Conservation (phyloP, 352 stramenopile genomes). For the Phytophthora cryptogea region DNA sequence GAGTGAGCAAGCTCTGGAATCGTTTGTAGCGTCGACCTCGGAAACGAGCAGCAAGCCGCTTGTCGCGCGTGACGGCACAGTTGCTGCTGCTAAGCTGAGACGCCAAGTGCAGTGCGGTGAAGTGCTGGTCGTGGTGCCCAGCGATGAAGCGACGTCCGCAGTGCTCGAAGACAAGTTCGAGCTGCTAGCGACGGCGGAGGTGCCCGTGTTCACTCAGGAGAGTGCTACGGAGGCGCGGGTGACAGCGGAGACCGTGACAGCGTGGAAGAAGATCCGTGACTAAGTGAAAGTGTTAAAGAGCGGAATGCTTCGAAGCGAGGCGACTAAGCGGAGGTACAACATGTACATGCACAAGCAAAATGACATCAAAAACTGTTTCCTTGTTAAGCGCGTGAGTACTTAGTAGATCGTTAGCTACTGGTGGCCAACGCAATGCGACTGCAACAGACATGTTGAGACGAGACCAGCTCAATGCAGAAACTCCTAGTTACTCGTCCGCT, state of each 20-base stretch:
- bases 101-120: slow-evolving; percentile 57
- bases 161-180: slow-evolving; percentile 47
- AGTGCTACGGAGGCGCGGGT: slow-evolving; percentile 60
- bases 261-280: slow-evolving; percentile 48
- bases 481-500: slow-evolving; percentile 4
- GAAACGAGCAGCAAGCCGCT: slow-evolving; percentile 23
- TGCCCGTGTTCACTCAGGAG: slow-evolving; percentile 58
- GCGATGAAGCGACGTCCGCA: slow-evolving; percentile 34
- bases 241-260: slow-evolving; percentile 44
- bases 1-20: slow-evolving; percentile 61
- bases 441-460: background rate
- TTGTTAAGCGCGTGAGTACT: background rate
- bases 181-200: slow-evolving; percentile 43
- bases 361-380: slow-evolving; percentile 9
- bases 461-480: background rate
- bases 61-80: slow-evolving; percentile 45
- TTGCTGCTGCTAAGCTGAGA: slow-evolving; percentile 51
- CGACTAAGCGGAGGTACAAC: background rate
- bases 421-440: background rate
- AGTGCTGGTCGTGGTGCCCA: slow-evolving; percentile 60
- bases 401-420: background rate
- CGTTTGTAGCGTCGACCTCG: slow-evolving; percentile 52
- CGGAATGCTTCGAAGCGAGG: slow-evolving; percentile 3
- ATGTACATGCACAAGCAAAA: slow-evolving; percentile 14
- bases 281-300: slow-evolving; percentile 21